These are phyloP conservation scores for Fagopyrum esculentum DNA, from an alignment of 148 eudicot genomes.

Conservation along the genomic window DNA sequence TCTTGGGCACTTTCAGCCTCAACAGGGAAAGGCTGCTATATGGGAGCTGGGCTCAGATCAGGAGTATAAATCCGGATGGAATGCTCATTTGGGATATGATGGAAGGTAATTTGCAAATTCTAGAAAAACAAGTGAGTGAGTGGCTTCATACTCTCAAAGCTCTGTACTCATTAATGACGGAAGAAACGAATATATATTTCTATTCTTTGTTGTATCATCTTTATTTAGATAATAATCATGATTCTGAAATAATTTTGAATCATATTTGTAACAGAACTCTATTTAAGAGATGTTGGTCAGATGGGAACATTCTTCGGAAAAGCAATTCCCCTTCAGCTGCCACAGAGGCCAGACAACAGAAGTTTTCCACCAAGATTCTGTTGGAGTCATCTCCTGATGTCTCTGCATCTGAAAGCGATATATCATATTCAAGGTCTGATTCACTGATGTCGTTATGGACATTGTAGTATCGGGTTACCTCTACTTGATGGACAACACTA, in stretches of 20 bases:
- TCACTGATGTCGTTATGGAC: conserved; percentile 1
- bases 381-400: conserved; percentile 60
- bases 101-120: not conserved
- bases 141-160: too few relatives aligned
- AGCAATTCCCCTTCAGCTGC: conserved; percentile 35
- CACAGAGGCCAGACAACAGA: conserved; percentile 26
- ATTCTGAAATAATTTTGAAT: not conserved
- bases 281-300: conserved; percentile 69
- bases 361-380: conserved; percentile 28
- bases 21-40: conserved; percentile 2
- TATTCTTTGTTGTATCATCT: not conserved
- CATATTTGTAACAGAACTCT: conserved; percentile 2
- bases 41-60: conserved; percentile 12
- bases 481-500: not conserved
- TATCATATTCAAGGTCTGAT: conserved; percentile 53
- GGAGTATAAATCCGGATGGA: not conserved
- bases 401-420: conserved; percentile 44
- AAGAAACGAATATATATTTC: not conserved
- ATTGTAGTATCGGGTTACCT: not conserved
- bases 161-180: not conserved
- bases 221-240: not conserved
- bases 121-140: not conserved
- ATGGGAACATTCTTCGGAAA: conserved; percentile 69
- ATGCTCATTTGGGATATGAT: not conserved
- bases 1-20: conserved; percentile 11